Conservation (phyloP, 2,329 filamentous ascomycete species). For the Fusarium staphyleae region DNA sequence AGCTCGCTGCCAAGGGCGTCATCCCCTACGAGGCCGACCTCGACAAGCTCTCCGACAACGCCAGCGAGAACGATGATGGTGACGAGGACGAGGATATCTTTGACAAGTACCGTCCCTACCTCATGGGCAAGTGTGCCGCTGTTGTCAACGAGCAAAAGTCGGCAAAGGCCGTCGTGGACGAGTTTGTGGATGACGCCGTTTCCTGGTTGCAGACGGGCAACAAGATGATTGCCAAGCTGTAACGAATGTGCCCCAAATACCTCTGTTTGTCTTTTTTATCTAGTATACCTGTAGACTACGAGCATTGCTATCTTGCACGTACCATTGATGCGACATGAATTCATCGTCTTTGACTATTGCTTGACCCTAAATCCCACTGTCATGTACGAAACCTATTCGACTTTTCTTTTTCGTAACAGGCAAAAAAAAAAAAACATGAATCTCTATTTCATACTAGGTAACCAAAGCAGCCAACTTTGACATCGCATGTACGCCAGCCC, state of each 20-base stretch:
- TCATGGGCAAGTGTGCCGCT: conserved; percentile 97
- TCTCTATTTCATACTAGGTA: conserved; percentile 47
- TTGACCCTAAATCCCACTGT: not conserved
- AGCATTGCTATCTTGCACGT: conserved; percentile 26
- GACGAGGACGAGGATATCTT: conserved; percentile 76
- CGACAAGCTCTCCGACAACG: conserved; percentile 74
- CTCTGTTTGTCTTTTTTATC: conserved; percentile 18
- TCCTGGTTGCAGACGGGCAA: conserved; percentile 72
- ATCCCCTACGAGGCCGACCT: conserved; percentile 95
- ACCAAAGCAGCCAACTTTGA: conserved; percentile 42
- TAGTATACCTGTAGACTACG: conserved; percentile 37
- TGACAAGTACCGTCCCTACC: conserved; percentile 87
- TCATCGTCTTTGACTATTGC: conserved; percentile 2
- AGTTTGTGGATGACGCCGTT: conserved; percentile 86
- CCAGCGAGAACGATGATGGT: conserved; percentile 71
- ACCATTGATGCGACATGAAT: conserved; percentile 14
- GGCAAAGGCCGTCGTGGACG: conserved; percentile 91
- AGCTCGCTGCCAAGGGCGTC: conserved; percentile 85
- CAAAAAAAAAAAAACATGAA: conserved; percentile 33
- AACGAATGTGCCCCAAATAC: conserved; percentile 40
- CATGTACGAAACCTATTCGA: not conserved
- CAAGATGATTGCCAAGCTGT: conserved; percentile 75
- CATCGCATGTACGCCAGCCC: conserved; percentile 44
- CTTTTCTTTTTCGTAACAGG: conserved; percentile 21
- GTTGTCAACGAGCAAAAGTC: conserved; percentile 92